Evolutionary conservation across 192 early-diverging fungal genomes (phyloP).

Genomic region (Coemansia sp.): DNA sequence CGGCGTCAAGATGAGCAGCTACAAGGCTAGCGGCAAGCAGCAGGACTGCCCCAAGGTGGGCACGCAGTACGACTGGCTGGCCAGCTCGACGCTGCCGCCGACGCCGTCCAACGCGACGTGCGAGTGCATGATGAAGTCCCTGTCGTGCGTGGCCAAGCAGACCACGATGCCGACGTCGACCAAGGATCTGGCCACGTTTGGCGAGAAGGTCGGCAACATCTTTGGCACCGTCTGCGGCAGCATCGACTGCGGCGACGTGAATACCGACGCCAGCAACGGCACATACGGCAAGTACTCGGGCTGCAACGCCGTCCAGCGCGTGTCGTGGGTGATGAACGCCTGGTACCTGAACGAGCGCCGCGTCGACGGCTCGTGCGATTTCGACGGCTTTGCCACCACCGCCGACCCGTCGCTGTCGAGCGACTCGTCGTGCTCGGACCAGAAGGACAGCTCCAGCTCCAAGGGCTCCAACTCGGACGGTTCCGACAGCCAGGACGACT

Average conservation of each 20-base stretch:
- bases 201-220: constrained; percentile 24
- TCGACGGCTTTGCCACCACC: constrained; percentile 43
- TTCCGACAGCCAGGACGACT: not conserved
- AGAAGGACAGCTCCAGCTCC: constrained; percentile 13
- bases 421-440: constrained; percentile 42
- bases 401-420: constrained; percentile 11
- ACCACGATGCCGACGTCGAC: constrained; percentile 19
- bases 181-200: constrained; percentile 22
- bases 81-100: constrained; percentile 55
- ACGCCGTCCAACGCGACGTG: constrained; percentile 62
- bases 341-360: constrained; percentile 40
- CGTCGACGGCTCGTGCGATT: constrained; percentile 46
- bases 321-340: constrained; percentile 49
- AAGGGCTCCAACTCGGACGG: not conserved
- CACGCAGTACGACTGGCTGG: constrained; percentile 52
- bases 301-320: constrained; percentile 44
- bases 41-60: constrained; percentile 51
- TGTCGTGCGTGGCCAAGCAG: constrained; percentile 49
- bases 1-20: constrained; percentile 56
- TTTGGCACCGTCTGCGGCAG: constrained; percentile 40
- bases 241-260: constrained; percentile 38
- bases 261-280: constrained; percentile 23
- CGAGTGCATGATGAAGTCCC: constrained; percentile 59
- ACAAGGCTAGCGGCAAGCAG: constrained; percentile 35
- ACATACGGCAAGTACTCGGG: constrained; percentile 47